Evolutionary conservation across 2,329 filamentous ascomycete species (phyloP), one percentile per base, ranked within the genome.

Genomic region (Cercospora zeae-maydis): DNA sequence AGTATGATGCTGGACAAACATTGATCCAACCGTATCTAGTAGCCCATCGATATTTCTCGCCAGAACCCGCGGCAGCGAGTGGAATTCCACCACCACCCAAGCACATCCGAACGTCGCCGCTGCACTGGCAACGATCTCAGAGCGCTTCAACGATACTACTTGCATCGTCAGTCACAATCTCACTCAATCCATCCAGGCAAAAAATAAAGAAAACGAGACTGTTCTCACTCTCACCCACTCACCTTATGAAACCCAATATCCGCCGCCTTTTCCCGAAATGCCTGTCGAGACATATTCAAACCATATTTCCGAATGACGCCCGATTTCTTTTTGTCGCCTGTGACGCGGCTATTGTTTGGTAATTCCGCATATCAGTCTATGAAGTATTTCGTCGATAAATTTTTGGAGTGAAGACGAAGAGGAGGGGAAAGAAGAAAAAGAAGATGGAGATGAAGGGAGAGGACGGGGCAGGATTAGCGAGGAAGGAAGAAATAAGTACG

Each of bases 201-300:
- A n/a, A n/a, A n/a, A n/a, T n/a, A n/a, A n/a, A n/a, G n/a, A n/a
- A n/a, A n/a, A n/a, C n/a, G n/a, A n/a, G n/a, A n/a, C n/a, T n/a
- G n/a, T n/a, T n/a, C n/a, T n/a, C n/a, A 13, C 36, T 4, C 36
- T 13, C 11, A n/a, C n/a, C 9, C 36, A 16, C 60, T 62, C 30
- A 71, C 69, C 66, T 71, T 71, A 19, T 66, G 61, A 24, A 71
- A 71, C 8, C 69, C 69, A 61, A 71, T 71, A 59, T 71, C 68
- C 60, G 63, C 68, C 10, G 69, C 68, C 66, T 71, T 70, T 62
- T 71, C 69, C 6, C 69, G 59, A 24, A 71, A 71, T n/a, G 69
- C 69, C 58, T 71, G 69, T 14, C 69, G 63, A 4, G 66, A 68
- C 69, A 71, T 71, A 47, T 70, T 71, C 59, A 71, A 47, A n/a